Base-by-base conservation (phyloP, 2,329 filamentous ascomycete genomes). In the Lachnellula willkommii region DNA sequence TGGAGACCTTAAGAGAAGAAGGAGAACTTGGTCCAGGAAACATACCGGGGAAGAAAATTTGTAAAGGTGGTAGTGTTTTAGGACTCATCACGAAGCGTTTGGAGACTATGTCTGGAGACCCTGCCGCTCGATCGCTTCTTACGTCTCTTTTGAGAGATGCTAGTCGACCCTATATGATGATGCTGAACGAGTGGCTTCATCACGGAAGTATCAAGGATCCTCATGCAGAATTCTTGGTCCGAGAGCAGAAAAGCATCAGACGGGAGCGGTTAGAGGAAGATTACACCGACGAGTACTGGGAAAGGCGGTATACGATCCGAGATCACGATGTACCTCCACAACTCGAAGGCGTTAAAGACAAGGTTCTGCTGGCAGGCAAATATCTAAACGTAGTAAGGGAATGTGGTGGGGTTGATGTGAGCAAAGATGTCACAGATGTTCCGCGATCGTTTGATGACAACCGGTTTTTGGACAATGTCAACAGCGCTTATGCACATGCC, bases 241-340 rank as follows among this genome's bases (percentile, higher is more conserved):
- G 95, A 68, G 94, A 97, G 71, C 90, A 96, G 66, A 95, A 93
- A 72, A 96, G 92, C 67, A 96, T 99, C 65, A 87, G 88, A 57
- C 83, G 94, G 42, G 94, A 97, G 70, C 82, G 89, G 57, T 76
- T 99, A 2, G 91, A 97, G 68, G 87, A 96, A 69, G 94, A 99
- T 71, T 99, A 97, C 68, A 99, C 93, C 0, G 94, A 99, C 70
- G 94, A 99, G 68, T 99, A 99, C 72, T 99, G 94, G 94, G 94
- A 99, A 71, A 90, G 95, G 68, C 82, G 94, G 61, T 99, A 99
- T 69, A 97, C 94, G 4, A 88, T 99, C 60, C 87, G 94, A 57
- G 90, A 96, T 96, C 0, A 80, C 49, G 89, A 96, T 58, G 86
- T 97, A 1, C 94, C 94, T 4, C 92, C 93, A 8, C 94, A 99